Base-by-base conservation (phyloP, 371 early-diverging fungal species). In the Apophysomyces elegans region DNA sequence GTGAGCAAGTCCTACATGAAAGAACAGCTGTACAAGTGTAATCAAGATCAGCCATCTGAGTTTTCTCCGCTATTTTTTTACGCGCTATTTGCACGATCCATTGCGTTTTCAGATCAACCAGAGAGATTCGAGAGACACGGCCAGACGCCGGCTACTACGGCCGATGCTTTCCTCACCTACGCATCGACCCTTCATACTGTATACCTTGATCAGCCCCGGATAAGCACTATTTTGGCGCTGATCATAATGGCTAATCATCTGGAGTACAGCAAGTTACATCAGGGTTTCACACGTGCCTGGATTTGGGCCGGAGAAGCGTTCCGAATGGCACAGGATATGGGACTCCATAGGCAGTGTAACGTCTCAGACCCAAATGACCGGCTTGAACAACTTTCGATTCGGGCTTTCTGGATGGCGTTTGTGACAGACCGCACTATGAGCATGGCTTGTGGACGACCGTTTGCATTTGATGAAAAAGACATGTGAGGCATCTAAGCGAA, bases 361-460 rank as follows among this genome's bases (percentile, higher is more conserved):
- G 63, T 72, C 14, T 45, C 65, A 18, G 61, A 63, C 1, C 63
- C 62, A 16, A 41, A 63, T n/a, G 56, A 61, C n/a, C 21, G 59
- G 7, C 62, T 37, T 56, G 74, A 65, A 18, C 77, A 80, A 36
- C 61, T 78, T 5, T 70, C 67, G n/a, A 72, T 76, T 45, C 71
- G 80, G 5, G 62, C 74, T 0, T 83, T 83, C 54, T 83, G 84
- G 84, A 61, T 68, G 37, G 74, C 79, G 2, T 83, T 78, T 57
- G 63, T 74, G 0, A 66, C 68, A 2, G 84, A 83, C 58, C 69
- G 80, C 9, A 66, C 74, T 1, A 70, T 80, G 58, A 75, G 77
- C 50, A 66, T 80, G 66, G 66, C 67, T 4, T 77, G 71, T 56
- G 84, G 80, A 4, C 69, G 80, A 18, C 80, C 84, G 21, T 71